Evolutionary conservation across 2,329 filamentous ascomycete genomes (phyloP), one percentile per base, ranked within the genome.

Genomic region (Colletotrichum sp.): DNA sequence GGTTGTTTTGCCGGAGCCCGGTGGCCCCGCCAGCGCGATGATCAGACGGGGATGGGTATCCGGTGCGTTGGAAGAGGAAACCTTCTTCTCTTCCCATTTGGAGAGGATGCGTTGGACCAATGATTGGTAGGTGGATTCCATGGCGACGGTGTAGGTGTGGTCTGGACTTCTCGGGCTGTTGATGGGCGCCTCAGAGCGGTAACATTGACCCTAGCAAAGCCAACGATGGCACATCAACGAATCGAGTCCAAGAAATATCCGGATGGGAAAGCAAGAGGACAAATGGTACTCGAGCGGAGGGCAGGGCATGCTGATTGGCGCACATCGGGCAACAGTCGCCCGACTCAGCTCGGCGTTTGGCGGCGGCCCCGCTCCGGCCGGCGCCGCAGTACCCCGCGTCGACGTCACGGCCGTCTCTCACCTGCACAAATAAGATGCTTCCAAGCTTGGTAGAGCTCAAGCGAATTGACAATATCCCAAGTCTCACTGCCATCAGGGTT

Each of bases 1-100:
- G 5, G 81, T 82, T 7, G 80, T 79, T 72, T 83, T 83, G 34
- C 81, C 81, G 9, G 80, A 84, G 16, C 83, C 83, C 7, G 82
- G 83, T 8, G 82, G 80, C 8, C 83, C 82, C 34, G 82, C 81
- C 29, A 84, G 78, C 4, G 80, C 79, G 65, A 84, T 80, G 7
- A 84, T 72, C 19, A 82, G 72, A 8, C 81, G 80, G 59, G 72
- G 57, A 11, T 75, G 34, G 1, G 22, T 5, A n/a, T 29, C 49
- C 7, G 62, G 7, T 15, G 61, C 29, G 16, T 5, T 16, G 25
- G 49, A 29, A 11, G 29, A 36, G 19, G 49, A 71, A 16, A 5
- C 5, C 25, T 75, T 64, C 49, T 76, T 73, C 15, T 80, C 77
- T 6, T 72, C 69, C 80, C 80, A 82, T 75, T 79, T 77, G 22